Evolutionary conservation across 176 grass and related monocot species (phyloP).

Genomic region (Secale cereale): DNA sequence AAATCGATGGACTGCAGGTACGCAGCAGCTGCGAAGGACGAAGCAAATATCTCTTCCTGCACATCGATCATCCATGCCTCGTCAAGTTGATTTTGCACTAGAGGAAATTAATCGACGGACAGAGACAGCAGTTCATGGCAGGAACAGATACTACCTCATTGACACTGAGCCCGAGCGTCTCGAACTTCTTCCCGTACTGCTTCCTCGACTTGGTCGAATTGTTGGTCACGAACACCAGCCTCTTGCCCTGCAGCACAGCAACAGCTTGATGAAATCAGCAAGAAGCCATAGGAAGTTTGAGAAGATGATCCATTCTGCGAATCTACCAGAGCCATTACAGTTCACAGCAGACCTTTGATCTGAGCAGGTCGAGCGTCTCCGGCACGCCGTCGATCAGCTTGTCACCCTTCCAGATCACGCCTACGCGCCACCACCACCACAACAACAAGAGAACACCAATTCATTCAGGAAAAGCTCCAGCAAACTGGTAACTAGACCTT

Average conservation of each 20-base stretch:
- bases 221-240: conserved; percentile 96
- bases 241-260: conserved; percentile 62
- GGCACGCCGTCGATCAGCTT: conserved; percentile 90
- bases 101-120: background rate
- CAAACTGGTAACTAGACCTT: background rate
- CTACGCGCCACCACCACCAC: conserved; percentile 24
- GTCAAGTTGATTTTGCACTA: background rate
- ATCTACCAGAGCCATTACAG: background rate
- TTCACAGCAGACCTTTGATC: conserved; percentile 55
- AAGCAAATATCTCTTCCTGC: conserved; percentile 99
- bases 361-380: conserved; percentile 83
- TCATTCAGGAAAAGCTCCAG: background rate
- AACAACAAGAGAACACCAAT: background rate
- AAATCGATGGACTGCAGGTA: conserved; percentile 95
- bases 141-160: conserved; percentile 46
- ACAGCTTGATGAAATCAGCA: background rate
- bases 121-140: background rate
- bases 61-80: background rate
- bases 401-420: conserved; percentile 96
- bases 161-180: conserved; percentile 70
- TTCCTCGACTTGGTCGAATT: conserved; percentile 97
- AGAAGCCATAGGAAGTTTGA: background rate
- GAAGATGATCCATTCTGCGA: background rate
- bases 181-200: conserved; percentile 95
- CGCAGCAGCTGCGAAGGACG: conserved; percentile 87